phyloP scores from a whole-genome alignment of 306 rosid species.

The Phaseolus lunatus region DNA sequence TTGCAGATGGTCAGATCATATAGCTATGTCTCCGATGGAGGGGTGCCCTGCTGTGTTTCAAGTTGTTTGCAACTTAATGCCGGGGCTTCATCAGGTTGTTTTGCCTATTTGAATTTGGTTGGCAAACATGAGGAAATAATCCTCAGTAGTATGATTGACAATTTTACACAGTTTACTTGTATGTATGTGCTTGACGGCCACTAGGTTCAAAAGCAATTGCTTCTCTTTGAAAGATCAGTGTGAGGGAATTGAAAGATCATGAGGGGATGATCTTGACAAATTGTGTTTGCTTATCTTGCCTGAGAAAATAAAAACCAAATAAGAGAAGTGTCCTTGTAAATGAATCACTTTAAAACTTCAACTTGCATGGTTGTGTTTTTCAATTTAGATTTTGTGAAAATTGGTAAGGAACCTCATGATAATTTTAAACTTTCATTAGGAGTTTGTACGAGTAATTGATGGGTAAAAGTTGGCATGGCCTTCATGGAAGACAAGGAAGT shows the following conservation, averaged over 20 bases:
- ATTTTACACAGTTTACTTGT: conserved; percentile 21
- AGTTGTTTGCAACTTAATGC: conserved; percentile 77
- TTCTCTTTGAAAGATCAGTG: conserved; percentile 26
- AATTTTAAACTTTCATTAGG: conserved; percentile 18
- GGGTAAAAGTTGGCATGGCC: conserved; percentile 15
- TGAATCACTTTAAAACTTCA: conserved; percentile 15
- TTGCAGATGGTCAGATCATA: conserved; percentile 71
- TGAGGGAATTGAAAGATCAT: no score
- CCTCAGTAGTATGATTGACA: conserved; percentile 31
- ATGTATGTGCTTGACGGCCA: not conserved
- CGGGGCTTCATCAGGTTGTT: conserved; percentile 86
- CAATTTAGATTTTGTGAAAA: conserved; percentile 30
- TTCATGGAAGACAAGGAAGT: conserved; percentile 21
- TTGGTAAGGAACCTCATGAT: conserved; percentile 12
- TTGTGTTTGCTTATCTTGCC: conserved; percentile 7
- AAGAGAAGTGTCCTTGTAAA: conserved; percentile 21
- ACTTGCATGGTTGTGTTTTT: conserved; percentile 8
- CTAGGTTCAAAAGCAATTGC: conserved; percentile 18
- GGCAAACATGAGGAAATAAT: conserved; percentile 21
- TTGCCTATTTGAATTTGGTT: conserved; percentile 39
- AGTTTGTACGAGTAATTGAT: conserved; percentile 22
- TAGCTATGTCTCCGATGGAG: conserved; percentile 81
- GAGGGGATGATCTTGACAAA: conserved; percentile 6
- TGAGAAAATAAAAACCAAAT: not conserved
- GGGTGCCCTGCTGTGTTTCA: conserved; percentile 81